Conservation (phyloP, 1,139 yeast species). For the Komagataea norvegica region DNA sequence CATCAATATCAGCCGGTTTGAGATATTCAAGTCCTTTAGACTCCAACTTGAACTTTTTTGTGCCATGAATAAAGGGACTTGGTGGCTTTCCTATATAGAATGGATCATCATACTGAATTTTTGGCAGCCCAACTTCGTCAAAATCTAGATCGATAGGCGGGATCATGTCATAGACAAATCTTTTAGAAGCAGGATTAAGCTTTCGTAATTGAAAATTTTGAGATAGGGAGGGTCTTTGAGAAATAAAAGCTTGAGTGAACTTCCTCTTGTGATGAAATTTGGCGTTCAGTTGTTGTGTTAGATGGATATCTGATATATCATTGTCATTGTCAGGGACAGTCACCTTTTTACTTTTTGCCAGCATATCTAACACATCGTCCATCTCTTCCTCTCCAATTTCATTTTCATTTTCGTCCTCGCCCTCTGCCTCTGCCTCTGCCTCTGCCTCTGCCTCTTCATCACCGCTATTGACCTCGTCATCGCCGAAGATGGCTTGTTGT, state of each 20-base stretch:
- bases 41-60: constrained; percentile 44
- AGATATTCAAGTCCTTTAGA: constrained; percentile 26
- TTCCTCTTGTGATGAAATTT: constrained; percentile 6
- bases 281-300: constrained; percentile 11
- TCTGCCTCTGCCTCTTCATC: constrained; percentile 7
- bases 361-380: background rate
- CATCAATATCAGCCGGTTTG: constrained; percentile 24
- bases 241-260: constrained; percentile 1
- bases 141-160: constrained; percentile 33
- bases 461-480: too few relatives aligned
- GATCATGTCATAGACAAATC: constrained; percentile 19
- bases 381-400: constrained; percentile 1
- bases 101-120: constrained; percentile 58
- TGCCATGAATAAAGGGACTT: constrained; percentile 61
- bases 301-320: constrained; percentile 8
- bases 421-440: constrained; percentile 4
- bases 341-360: background rate
- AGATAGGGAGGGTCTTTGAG: background rate
- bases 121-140: constrained; percentile 42
- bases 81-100: constrained; percentile 54
- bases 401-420: background rate
- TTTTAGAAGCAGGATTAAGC: background rate
- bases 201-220: background rate
- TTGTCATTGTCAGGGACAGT: background rate
- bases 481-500: too few relatives aligned